A percentile compares a stretch with the other conserved stretches of the same genome.
Conservation (phyloP, 139 green algal species). For the Tetraselmis striata region DNA sequence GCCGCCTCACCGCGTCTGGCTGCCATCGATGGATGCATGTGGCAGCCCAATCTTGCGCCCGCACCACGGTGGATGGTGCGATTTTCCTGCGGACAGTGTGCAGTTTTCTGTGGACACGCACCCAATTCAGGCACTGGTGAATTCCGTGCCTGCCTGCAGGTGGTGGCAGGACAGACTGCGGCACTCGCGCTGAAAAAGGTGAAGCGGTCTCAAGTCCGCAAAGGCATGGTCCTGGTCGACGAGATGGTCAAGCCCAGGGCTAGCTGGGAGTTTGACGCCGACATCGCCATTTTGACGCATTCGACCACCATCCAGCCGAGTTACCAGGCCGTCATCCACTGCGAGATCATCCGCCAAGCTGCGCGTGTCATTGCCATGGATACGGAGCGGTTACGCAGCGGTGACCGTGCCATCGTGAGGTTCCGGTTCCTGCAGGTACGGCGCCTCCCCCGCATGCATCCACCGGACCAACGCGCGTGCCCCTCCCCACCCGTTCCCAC, state of each 20-base stretch:
- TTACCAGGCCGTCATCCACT: constrained; percentile 91
- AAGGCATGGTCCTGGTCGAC: constrained; percentile 87
- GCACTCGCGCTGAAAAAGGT: constrained; percentile 83
- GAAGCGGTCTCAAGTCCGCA: constrained; percentile 71
- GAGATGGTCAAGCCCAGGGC: constrained; percentile 51
- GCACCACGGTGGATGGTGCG: too few relatives aligned
- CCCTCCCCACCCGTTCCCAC: not conserved
- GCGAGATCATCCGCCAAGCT: constrained; percentile 79
- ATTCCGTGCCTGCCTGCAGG: too few relatives aligned
- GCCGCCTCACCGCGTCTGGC: too few relatives aligned
- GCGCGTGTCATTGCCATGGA: constrained; percentile 82
- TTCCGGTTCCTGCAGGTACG: constrained; percentile 76
- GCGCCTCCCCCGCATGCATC: too few relatives aligned
- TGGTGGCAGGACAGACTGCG: constrained; percentile 83
- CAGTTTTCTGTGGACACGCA: too few relatives aligned
- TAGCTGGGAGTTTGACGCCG: constrained; percentile 81
- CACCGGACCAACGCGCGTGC: not conserved
- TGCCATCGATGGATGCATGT: too few relatives aligned
- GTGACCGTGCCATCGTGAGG: constrained; percentile 71
- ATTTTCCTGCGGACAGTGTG: too few relatives aligned
- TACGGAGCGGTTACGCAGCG: constrained; percentile 64
- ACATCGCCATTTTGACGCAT: constrained; percentile 89
- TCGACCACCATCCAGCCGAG: constrained; percentile 83
- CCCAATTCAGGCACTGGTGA: too few relatives aligned
- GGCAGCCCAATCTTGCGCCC: too few relatives aligned